A percentile compares a stretch with the other conserved stretches of the same genome.
Evolutionary conservation across 768 basidiomycete species (phyloP).

Genomic region (Collybia mongolica): DNA sequence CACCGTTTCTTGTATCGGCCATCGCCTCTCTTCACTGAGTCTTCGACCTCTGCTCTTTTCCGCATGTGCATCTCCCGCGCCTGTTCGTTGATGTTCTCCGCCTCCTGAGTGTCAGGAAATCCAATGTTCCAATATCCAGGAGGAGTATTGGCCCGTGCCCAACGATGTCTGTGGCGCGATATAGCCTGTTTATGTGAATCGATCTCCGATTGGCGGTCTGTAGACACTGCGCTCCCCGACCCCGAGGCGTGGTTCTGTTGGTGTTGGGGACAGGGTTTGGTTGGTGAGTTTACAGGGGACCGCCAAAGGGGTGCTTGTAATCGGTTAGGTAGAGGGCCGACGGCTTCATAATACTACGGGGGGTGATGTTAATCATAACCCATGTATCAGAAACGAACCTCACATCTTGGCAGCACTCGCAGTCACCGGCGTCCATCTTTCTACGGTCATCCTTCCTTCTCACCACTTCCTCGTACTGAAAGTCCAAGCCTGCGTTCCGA

Average conservation of each 20-base stretch:
- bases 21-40: constrained; percentile 52
- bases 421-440: constrained; percentile 72
- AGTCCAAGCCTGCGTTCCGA: constrained; percentile 62
- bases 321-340: constrained; percentile 68
- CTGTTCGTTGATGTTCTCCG: constrained; percentile 66
- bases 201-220: constrained; percentile 26
- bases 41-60: constrained; percentile 59
- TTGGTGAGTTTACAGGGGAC: constrained; percentile 45
- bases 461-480: constrained; percentile 78
- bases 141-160: constrained; percentile 72
- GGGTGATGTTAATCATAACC: neutral
- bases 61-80: constrained; percentile 72
- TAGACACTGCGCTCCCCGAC: neutral
- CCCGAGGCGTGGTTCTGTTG: constrained; percentile 2
- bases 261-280: constrained; percentile 27
- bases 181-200: constrained; percentile 66
- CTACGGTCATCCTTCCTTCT: constrained; percentile 62
- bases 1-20: constrained; percentile 34
- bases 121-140: constrained; percentile 90
- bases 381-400: constrained; percentile 12
- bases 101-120: constrained; percentile 86
- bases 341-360: constrained; percentile 81
- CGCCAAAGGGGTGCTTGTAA: constrained; percentile 75
- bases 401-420: constrained; percentile 80
- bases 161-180: constrained; percentile 71